Conservation (phyloP, 257 asterid genomes). For the Knoxia roxburghii region DNA sequence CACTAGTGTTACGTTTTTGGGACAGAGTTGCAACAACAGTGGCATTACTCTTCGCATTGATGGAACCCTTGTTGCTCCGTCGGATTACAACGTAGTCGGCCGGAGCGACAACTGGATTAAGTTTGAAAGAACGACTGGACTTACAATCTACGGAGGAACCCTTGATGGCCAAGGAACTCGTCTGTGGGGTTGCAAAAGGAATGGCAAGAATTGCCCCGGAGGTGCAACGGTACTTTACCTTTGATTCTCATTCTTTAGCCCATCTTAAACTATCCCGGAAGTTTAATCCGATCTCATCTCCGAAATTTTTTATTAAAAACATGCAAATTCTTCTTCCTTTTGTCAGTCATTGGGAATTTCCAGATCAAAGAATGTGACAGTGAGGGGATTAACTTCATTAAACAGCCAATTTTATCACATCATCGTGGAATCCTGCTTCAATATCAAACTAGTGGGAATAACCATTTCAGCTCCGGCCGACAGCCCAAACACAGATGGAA, state of each 20-base stretch:
- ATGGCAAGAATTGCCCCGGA: conserved; percentile 34
- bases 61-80: conserved; percentile 53
- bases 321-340: too few relatives aligned
- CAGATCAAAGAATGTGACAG: conserved; percentile 37
- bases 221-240: conserved; percentile 30
- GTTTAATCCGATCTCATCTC: background rate
- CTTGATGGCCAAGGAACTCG: conserved; percentile 48
- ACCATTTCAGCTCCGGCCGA: conserved; percentile 41
- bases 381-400: conserved; percentile 41
- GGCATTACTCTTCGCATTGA: too few relatives aligned
- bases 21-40: conserved; percentile 32
- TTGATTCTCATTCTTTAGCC: too few relatives aligned
- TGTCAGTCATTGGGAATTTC: conserved; percentile 43
- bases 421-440: conserved; percentile 37
- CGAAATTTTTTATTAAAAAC: background rate
- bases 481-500: conserved; percentile 67
- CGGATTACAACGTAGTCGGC: conserved; percentile 38
- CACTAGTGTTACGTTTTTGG: conserved; percentile 16
- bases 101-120: background rate
- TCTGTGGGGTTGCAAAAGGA: conserved; percentile 58
- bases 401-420: too few relatives aligned
- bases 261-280: too few relatives aligned
- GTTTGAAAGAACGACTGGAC: conserved; percentile 44
- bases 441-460: conserved; percentile 25
- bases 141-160: conserved; percentile 49